Base-by-base conservation (phyloP, 1,284 basidiomycete genomes). In the Phylloboletellus chloephorus region DNA sequence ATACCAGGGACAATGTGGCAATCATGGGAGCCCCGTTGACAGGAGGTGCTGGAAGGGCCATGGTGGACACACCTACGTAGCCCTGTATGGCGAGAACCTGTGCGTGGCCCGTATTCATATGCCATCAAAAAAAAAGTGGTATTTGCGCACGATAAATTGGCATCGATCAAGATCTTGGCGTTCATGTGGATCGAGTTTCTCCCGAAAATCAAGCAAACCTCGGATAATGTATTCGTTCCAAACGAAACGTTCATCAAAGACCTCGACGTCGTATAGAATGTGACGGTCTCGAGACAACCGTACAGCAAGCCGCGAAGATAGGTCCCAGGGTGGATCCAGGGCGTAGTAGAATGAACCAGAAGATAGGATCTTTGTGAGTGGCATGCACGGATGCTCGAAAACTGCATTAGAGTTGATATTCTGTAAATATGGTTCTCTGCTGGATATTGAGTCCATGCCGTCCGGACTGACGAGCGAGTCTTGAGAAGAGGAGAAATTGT, bases 301-400 rank as follows among this genome's bases (percentile, higher is more conserved):
- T 21, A 78, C 73, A 16, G 82, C 69, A 23, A 96, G 68, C 17
- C 91, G 69, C 0, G 86, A 84, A 4, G 90, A 92, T 19, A 98
- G 72, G 64, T 98, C 94, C 84, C 93, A 97, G 10, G 76, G 72
- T 4, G 84, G 76, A 48, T 80, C 78, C 15, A 81, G 59, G 4
- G 95, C 85, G 59, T 90, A 96, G 67, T 97, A 99, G 68, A 99
- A 99, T 1, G 86, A 83, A 3, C 93, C 93, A 16, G 84, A 86
- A 36, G 88, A 86, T 6, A 99, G 67, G 37, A 98, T 93, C 64
- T 96, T 97, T 37, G 82, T 87, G 52, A 98, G 76, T 0, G 91
- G 86, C 37, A 79, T 65, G 60, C 92, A 96, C 3, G 96, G 95
- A 58, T 98, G 91, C 56, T 96, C 91, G 54, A 84, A 82, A 10